A percentile compares a stretch with the other conserved stretches of the same genome.
phyloP scores from a whole-genome alignment of 441 rosid species.

The Mallotus japonicus region DNA sequence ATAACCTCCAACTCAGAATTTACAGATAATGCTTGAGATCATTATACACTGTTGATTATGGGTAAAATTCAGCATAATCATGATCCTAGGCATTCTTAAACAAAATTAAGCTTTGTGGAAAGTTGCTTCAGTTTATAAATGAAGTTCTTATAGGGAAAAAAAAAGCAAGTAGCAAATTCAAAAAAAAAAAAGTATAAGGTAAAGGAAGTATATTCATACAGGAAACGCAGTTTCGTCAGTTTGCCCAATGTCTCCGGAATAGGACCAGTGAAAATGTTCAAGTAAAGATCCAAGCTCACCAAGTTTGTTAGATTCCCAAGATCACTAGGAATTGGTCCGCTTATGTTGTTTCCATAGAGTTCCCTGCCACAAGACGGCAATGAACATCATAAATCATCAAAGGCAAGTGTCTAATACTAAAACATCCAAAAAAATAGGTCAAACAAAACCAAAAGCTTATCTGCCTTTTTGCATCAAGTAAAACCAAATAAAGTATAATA shows the following conservation, averaged over 20 bases:
- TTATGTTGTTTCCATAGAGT: slow-evolving; percentile 88
- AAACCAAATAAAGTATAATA: not conserved
- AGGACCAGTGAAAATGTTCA: slow-evolving; percentile 84
- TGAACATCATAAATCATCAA: not conserved
- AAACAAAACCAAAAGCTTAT: not conserved
- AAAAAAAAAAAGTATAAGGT: not conserved
- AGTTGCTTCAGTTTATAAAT: not conserved
- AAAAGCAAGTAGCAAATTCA: not conserved
- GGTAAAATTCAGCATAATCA: not conserved
- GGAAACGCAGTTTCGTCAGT: slow-evolving; percentile 82
- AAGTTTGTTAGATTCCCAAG: slow-evolving; percentile 88
- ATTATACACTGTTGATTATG: not conserved
- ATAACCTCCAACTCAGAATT: no score
- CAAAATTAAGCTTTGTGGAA: not conserved
- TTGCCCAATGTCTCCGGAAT: slow-evolving; percentile 85
- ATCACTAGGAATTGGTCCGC: slow-evolving; percentile 89
- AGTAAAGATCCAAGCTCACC: slow-evolving; percentile 99
- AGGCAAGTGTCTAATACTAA: not conserved
- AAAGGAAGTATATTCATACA: slow-evolving; percentile 51
- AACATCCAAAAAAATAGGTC: not conserved
- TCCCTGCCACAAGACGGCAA: slow-evolving; percentile 48
- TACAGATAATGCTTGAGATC: no score
- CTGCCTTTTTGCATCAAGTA: not conserved
- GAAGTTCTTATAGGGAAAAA: not conserved
- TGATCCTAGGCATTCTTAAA: not conserved